These are phyloP conservation scores for Alloascoidea africana DNA, from an alignment of 805 yeast genomes.

Conservation along the genomic window DNA sequence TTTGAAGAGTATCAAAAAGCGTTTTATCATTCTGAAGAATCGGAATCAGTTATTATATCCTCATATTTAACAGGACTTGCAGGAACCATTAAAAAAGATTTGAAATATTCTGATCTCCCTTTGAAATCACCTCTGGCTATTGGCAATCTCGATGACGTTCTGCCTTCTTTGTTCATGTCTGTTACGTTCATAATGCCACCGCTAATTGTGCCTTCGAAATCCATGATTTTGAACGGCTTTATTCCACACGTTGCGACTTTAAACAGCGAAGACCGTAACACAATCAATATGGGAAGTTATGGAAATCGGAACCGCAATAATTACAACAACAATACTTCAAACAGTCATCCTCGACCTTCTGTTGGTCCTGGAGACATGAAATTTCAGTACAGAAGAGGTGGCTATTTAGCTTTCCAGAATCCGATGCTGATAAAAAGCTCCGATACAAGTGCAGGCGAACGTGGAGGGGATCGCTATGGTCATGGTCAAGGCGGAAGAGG, in stretches of 20 bases:
- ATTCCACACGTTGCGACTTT: conserved; percentile 19
- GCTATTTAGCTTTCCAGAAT: conserved; percentile 3
- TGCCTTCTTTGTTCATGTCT: conserved; percentile 23
- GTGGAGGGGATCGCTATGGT: conserved; percentile 10
- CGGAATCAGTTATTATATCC: conserved; percentile 10
- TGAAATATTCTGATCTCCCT: conserved; percentile 20
- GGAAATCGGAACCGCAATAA: neutral
- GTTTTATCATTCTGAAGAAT: too few relatives aligned
- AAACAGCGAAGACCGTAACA: conserved; percentile 5
- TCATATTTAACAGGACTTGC: conserved; percentile 17
- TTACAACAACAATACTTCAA: neutral
- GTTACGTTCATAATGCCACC: conserved; percentile 6
- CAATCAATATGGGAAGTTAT: conserved; percentile 5
- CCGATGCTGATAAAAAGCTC: neutral
- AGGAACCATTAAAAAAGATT: conserved; percentile 15
- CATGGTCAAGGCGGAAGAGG: conserved; percentile 6
- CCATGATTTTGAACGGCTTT: conserved; percentile 10
- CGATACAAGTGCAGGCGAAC: neutral
- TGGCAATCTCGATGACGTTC: conserved; percentile 15
- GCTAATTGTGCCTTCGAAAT: conserved; percentile 5
- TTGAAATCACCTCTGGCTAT: conserved; percentile 31
- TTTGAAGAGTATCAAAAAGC: conserved; percentile 22
- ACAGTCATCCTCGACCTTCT: neutral
- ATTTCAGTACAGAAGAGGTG: conserved; percentile 3
- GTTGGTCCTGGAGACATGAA: conserved; percentile 1